phyloP scores from a whole-genome alignment of 805 yeast genomes.

The Candida glaebosa region DNA sequence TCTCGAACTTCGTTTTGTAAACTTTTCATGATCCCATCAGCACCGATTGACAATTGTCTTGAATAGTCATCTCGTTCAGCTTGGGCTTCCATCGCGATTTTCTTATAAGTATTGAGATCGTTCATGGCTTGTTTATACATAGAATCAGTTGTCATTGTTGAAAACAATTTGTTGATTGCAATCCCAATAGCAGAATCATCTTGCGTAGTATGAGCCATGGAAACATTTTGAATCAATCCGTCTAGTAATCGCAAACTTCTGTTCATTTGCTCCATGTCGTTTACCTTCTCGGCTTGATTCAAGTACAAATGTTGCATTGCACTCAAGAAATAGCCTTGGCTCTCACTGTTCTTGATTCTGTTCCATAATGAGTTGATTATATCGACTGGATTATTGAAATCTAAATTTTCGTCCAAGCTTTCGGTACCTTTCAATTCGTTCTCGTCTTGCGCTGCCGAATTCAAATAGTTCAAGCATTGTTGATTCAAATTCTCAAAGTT shows the following conservation, averaged over 20 bases:
- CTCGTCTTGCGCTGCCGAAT: constrained; percentile 53
- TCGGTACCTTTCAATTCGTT: constrained; percentile 38
- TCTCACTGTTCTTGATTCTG: constrained; percentile 54
- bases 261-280: constrained; percentile 39
- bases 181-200: constrained; percentile 57
- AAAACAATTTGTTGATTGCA: constrained; percentile 69
- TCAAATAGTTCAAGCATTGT: constrained; percentile 61
- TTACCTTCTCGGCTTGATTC: constrained; percentile 49
- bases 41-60: constrained; percentile 67
- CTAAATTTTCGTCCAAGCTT: constrained; percentile 39
- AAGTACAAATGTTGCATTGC: constrained; percentile 66
- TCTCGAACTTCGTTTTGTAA: constrained; percentile 62
- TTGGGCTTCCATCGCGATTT: constrained; percentile 50
- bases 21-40: constrained; percentile 65
- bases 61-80: constrained; percentile 63
- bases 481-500: constrained; percentile 59
- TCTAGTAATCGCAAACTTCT: constrained; percentile 61
- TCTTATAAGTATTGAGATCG: constrained; percentile 52
- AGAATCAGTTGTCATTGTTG: constrained; percentile 79
- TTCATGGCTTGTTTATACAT: constrained; percentile 67
- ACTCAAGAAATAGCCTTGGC: constrained; percentile 56
- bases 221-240: constrained; percentile 61
- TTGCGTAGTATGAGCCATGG: constrained; percentile 48
- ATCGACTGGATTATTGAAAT: constrained; percentile 71
- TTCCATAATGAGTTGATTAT: constrained; percentile 57